phyloP scores from a whole-genome alignment of 2,329 filamentous ascomycete genomes.

The Gremmenia infestans region DNA sequence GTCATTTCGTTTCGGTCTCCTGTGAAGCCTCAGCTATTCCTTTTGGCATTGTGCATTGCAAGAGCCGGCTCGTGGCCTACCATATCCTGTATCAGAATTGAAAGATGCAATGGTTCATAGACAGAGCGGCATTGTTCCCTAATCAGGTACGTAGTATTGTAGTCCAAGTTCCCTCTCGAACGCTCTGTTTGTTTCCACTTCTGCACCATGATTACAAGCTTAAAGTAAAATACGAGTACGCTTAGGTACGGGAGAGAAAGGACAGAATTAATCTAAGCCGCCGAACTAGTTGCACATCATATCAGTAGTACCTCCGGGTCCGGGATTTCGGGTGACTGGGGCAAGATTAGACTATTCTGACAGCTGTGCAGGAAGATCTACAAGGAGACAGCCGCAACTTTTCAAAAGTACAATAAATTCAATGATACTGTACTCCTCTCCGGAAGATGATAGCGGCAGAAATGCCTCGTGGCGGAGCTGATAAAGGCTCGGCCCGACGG shows the following conservation, averaged over 20 bases:
- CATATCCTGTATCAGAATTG: background rate
- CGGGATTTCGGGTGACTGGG: slow-evolving; percentile 14
- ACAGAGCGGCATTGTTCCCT: background rate
- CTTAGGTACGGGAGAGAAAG: background rate
- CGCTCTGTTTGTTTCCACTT: background rate
- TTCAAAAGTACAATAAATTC: background rate
- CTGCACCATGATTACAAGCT: background rate
- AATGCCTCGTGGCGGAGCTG: slow-evolving; percentile 19
- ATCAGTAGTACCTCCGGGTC: slow-evolving; percentile 9
- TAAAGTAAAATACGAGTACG: background rate
- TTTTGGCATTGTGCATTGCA: background rate
- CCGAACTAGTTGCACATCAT: slow-evolving; percentile 1
- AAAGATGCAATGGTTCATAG: no score
- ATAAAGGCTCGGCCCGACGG: slow-evolving; percentile 3
- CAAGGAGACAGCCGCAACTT: slow-evolving; percentile 10
- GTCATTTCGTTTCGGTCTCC: background rate
- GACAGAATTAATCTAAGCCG: background rate
- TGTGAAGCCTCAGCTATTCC: background rate
- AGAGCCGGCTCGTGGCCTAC: background rate
- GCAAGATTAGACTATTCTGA: slow-evolving; percentile 8
- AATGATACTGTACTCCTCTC: background rate
- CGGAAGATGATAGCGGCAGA: slow-evolving; percentile 19
- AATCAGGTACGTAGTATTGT: background rate
- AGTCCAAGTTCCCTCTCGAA: background rate
- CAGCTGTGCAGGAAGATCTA: slow-evolving; percentile 3